phyloP scores from a whole-genome alignment of 2,329 filamentous ascomycete genomes.

The Botrytis elliptica region DNA sequence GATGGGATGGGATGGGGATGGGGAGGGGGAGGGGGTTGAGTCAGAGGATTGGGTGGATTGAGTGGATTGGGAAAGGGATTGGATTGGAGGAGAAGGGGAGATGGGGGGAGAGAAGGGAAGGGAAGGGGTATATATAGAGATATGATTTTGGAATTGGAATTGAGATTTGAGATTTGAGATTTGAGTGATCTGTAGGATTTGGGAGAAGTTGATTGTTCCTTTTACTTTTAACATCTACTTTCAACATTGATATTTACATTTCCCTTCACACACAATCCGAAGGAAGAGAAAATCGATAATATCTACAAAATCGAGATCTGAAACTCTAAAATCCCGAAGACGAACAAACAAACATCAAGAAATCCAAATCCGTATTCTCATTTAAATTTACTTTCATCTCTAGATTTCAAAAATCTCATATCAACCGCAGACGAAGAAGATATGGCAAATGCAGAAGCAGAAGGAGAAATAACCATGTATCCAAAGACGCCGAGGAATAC shows the following conservation, averaged over 20 bases:
- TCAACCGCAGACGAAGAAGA: not conserved
- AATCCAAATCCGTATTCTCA: not conserved
- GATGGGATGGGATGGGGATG: not conserved
- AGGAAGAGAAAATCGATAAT: not conserved
- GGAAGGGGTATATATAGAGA: not conserved
- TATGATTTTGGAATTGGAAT: too few relatives aligned
- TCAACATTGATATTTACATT: not conserved
- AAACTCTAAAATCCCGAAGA: too few relatives aligned
- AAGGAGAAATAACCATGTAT: not conserved
- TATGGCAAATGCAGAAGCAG: not conserved
- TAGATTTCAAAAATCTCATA: not conserved
- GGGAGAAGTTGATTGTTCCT: not conserved
- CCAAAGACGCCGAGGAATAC: not conserved
- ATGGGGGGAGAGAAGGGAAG: too few relatives aligned
- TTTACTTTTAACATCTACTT: not conserved
- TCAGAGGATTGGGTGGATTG: not conserved
- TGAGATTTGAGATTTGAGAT: not conserved
- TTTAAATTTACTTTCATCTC: rapidly evolving
- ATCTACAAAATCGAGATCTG: not conserved
- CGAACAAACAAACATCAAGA: rapidly evolving
- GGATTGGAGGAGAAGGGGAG: not conserved
- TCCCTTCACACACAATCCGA: too few relatives aligned
- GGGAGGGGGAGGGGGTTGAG: not conserved
- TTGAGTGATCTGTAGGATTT: too few relatives aligned
- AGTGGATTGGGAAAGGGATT: not conserved